Conservation (phyloP, 495 filamentous ascomycete species). For the Platismatia glauca region DNA sequence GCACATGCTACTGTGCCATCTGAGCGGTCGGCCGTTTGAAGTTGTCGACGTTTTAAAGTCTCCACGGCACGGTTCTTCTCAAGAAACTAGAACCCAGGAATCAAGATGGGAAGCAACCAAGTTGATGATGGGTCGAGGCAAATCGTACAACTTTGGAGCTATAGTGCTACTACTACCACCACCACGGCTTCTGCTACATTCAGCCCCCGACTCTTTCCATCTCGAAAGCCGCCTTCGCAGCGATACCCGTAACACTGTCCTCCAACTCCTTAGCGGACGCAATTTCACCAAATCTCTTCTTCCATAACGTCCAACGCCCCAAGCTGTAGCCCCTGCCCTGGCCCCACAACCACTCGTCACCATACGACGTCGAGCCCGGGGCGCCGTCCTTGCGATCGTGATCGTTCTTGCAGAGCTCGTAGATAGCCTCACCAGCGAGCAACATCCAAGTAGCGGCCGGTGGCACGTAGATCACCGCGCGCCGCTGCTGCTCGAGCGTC, state of each 20-base stretch:
- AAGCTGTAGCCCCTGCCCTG: conserved; percentile 28
- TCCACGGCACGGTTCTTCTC: too few species aligned
- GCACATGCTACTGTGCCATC: too few species aligned
- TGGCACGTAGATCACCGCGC: conserved; percentile 5
- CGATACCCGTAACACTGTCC: neutral
- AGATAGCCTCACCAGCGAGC: conserved; percentile 26
- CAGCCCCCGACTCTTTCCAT: neutral
- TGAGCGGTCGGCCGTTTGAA: too few species aligned
- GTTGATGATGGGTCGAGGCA: too few species aligned
- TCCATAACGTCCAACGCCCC: conserved; percentile 31
- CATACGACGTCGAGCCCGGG: neutral
- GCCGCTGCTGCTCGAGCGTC: conserved; percentile 9
- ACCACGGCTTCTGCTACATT: neutral
- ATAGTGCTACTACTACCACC: too few species aligned
- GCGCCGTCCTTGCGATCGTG: conserved; percentile 4
- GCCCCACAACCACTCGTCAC: neutral
- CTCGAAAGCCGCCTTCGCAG: neutral
- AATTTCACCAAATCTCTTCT: conserved; percentile 29
- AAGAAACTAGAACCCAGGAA: too few species aligned
- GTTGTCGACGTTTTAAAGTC: too few species aligned
- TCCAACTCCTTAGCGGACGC: conserved; percentile 14
- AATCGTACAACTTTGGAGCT: too few species aligned
- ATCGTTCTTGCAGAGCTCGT: conserved; percentile 15
- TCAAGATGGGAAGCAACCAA: too few species aligned
- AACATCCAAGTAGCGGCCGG: conserved; percentile 18